Base-by-base conservation (phyloP, 257 asterid genomes). In the Lycium ferocissimum region DNA sequence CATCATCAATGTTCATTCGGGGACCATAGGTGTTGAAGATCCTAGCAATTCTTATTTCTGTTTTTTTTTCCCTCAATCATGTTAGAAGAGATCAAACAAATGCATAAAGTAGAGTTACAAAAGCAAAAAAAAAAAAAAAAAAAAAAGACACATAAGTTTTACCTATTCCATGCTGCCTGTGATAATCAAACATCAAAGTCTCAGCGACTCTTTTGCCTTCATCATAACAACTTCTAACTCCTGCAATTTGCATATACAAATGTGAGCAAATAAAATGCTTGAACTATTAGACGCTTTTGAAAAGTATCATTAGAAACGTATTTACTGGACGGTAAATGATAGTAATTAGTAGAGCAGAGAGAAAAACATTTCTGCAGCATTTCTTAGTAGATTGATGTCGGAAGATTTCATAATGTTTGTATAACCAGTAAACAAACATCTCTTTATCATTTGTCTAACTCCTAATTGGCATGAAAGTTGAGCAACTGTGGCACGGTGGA, bases 121-220 rank as follows among this genome's bases (percentile, higher is more conserved):
- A 17, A 26, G 33, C 33, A 26, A 0, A 26, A 26, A 26, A 26
- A 26, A n/a, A n/a, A n/a, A n/a, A n/a, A n/a, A n/a, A n/a, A n/a
- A n/a, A n/a, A n/a, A n/a, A n/a, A n/a, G n/a, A n/a, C n/a, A n/a
- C n/a, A n/a, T n/a, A n/a, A n/a, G 5, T 56, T 51, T 82, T 89
- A 95, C 99, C 99, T 13, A 96, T 90, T 84, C 99, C 99, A 51
- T 96, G 99, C 84, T 96, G 99, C 89, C 99, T 92, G 73, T 95
- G 99, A 87, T 95, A 95, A 89, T 94, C 99, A 84, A 95, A 94
- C 97, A 94, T 95, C 94, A 95, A 87, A 72, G 99, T 95, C 89
- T 95, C 99, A n/a, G 99, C 99, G 2, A 94, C 98, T 87, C 99
- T 87, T 86, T 95, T 95, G 62, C 99, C 99, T 89, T 95, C 98